These are phyloP conservation scores for Blumeriella jaapii DNA, from an alignment of 2,329 filamentous ascomycete genomes.

Conservation along the genomic window DNA sequence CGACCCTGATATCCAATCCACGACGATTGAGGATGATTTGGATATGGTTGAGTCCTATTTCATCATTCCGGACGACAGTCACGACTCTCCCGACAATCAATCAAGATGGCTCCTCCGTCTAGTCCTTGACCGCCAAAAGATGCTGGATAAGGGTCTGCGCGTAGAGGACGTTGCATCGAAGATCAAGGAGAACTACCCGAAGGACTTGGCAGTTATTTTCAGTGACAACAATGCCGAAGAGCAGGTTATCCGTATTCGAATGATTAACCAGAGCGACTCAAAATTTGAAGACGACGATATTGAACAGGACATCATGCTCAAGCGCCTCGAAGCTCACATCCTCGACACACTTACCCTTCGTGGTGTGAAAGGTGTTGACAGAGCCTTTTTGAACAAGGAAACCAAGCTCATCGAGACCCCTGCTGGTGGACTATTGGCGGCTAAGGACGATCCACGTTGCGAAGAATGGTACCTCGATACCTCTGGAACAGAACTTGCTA, in stretches of 20 bases:
- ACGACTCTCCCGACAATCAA: conserved; percentile 54
- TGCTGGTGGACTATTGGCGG: conserved; percentile 63
- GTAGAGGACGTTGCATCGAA: conserved; percentile 83
- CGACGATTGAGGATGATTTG: conserved; percentile 73
- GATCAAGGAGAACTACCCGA: conserved; percentile 81
- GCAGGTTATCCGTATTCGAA: conserved; percentile 85
- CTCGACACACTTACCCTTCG: conserved; percentile 84
- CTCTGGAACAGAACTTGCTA: conserved; percentile 73
- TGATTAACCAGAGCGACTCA: conserved; percentile 57
- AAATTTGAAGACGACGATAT: conserved; percentile 64
- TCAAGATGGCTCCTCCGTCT: conserved; percentile 95
- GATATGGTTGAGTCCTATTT: conserved; percentile 98
- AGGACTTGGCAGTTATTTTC: conserved; percentile 84
- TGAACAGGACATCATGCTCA: conserved; percentile 86
- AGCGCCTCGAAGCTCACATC: conserved; percentile 82
- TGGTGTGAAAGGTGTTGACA: conserved; percentile 77
- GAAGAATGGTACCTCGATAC: conserved; percentile 96
- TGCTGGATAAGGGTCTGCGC: conserved; percentile 86
- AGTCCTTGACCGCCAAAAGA: conserved; percentile 81
- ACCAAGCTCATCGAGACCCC: conserved; percentile 52
- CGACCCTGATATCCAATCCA: conserved; percentile 78
- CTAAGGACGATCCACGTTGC: conserved; percentile 63
- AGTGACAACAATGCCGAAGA: conserved; percentile 97
- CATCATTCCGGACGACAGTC: conserved; percentile 72
- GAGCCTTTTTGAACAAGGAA: conserved; percentile 86